Base-by-base conservation (phyloP, 2,329 filamentous ascomycete genomes). In the Sclerotinia borealis region DNA sequence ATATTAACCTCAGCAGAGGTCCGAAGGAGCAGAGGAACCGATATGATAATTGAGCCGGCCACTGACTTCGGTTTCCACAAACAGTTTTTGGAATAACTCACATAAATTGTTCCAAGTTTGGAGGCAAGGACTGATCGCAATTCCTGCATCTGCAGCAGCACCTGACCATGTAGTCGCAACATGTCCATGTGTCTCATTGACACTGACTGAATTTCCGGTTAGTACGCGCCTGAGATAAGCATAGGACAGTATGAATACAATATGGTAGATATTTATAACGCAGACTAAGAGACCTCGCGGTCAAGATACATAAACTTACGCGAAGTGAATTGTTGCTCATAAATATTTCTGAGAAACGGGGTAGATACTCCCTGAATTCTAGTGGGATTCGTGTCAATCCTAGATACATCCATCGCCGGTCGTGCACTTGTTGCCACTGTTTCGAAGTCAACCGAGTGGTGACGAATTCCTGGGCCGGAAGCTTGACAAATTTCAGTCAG, bases 151-250 rank as follows among this genome's bases (percentile, higher is more conserved):
- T 17, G 59, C 39, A 25, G 36, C 27, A 27, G 29, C 50, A 7
- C 39, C 39, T 9, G 49, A 45, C 59, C 59, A 61, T n/a, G 59
- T 61, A 4, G 59, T 54, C 6, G 9, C 59, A 55, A 55, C 5
- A 3, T 27, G 37, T 39, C 27, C 59, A 54, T 36, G 15, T 6
- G 48, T 25, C 39, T 61, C 29, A n/a, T 61, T 61, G 6, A 41
- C 29, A 55, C 49, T 61, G 49, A 61, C 55, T 59, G 22, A 5
- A 39, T 2, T n/a, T 29, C 13, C 22, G 43, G 22, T 47, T 47
- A 47, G 41, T 19, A n/a, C 41, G 41, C 7, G 41, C 19, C 19
- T 19, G 41, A n/a, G 10, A 19, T n/a, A 22, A 19, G 41, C n/a
- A 43, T 9, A 43, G 7, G n/a, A n/a, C n/a, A n/a, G n/a, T n/a